Percentiles rank a stretch among this genome's conserved stretches.
These are phyloP conservation scores for Solanum chiquidenum DNA, from an alignment of 257 asterid species.

Conservation along the genomic window DNA sequence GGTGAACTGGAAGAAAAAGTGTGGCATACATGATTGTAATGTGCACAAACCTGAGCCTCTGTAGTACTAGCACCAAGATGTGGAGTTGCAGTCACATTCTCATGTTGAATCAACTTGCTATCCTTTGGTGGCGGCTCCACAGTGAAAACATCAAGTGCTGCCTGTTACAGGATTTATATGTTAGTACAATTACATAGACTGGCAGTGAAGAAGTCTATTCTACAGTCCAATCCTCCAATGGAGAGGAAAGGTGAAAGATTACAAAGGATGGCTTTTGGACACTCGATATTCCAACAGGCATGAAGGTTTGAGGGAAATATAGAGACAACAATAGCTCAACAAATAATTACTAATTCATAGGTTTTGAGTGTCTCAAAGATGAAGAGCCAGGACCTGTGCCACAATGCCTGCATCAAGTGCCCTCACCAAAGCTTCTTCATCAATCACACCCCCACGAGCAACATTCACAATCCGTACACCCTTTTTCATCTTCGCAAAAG, in stretches of 20 bases:
- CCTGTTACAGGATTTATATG: slow-evolving; percentile 32
- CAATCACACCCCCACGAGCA: slow-evolving; percentile 98
- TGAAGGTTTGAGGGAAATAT: neutral
- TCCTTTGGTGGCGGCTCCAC: slow-evolving; percentile 91
- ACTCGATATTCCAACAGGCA: neutral
- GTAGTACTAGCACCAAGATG: slow-evolving; percentile 97
- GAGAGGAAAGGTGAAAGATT: neutral
- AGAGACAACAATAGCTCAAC: neutral
- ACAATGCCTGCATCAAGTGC: slow-evolving; percentile 90
- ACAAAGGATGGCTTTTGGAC: neutral
- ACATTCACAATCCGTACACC: slow-evolving; percentile 85
- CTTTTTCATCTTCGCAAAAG: slow-evolving; percentile 87
- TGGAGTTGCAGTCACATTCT: slow-evolving; percentile 78
- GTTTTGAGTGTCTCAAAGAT: neutral
- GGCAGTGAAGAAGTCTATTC: neutral
- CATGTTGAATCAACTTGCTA: slow-evolving; percentile 65
- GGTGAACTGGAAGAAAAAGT: neutral
- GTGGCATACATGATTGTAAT: neutral
- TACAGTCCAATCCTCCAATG: neutral
- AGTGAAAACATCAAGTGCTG: slow-evolving; percentile 95
- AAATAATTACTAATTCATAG: neutral
- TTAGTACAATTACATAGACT: neutral
- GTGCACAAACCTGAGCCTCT: slow-evolving; percentile 83
- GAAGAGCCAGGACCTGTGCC: slow-evolving; percentile 56
- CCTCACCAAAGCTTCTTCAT: slow-evolving; percentile 82